A percentile compares a stretch with the other conserved stretches of the same genome.
Evolutionary conservation across 2,329 filamentous ascomycete genomes (phyloP).

Genomic region (Lecanicillium sp.): DNA sequence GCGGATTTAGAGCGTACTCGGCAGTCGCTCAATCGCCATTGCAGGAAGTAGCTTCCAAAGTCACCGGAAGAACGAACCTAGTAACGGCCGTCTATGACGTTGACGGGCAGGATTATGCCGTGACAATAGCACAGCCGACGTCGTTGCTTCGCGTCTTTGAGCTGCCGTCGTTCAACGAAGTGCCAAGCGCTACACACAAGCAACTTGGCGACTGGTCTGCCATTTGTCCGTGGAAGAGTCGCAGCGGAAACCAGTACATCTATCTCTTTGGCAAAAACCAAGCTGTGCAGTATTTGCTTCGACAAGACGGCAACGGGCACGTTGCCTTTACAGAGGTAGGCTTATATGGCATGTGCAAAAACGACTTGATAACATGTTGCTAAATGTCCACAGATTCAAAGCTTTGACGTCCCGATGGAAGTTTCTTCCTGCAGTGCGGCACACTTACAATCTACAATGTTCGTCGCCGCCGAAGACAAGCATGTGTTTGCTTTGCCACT

Average conservation of each 20-base stretch:
- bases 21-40: conserved; percentile 22
- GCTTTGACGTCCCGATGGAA: conserved; percentile 31
- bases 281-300: conserved; percentile 29
- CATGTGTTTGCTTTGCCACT: conserved; percentile 29
- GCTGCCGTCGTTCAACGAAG: conserved; percentile 20
- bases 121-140: conserved; percentile 34
- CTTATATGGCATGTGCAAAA: conserved; percentile 5
- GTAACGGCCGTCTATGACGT: conserved; percentile 30
- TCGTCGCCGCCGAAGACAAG: conserved; percentile 30
- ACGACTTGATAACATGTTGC: neutral
- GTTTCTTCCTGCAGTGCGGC: conserved; percentile 34
- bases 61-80: conserved; percentile 36
- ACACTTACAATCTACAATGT: conserved; percentile 24
- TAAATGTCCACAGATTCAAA: conserved; percentile 26
- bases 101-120: conserved; percentile 25
- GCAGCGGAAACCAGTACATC: conserved; percentile 31
- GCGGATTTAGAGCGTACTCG: conserved; percentile 31
- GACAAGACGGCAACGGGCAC: conserved; percentile 14
- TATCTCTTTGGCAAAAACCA: conserved; percentile 36
- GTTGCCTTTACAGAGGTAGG: conserved; percentile 28
- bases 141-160: conserved; percentile 32
- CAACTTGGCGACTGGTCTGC: conserved; percentile 38
- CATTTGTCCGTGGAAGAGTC: conserved; percentile 35
- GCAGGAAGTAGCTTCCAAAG: conserved; percentile 20
- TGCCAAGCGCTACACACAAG: conserved; percentile 22